Evolutionary conservation across 495 filamentous ascomycete genomes (phyloP), one percentile per base, ranked within the genome.

Genomic region (Terfezia boudieri): DNA sequence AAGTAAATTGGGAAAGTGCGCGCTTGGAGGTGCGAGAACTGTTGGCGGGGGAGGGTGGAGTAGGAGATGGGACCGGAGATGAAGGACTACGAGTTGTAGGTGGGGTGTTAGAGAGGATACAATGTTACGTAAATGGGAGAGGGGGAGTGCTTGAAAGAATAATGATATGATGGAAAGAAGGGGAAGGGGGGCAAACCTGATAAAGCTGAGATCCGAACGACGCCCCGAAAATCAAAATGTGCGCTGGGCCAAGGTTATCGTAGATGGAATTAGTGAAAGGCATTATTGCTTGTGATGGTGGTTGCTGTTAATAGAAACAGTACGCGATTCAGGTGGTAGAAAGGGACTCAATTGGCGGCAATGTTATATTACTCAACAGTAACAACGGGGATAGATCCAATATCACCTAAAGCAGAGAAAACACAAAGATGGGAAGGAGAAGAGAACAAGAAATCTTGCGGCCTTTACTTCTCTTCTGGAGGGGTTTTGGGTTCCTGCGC

Each of bases 1-100:
- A 95, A 94, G 71, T 89, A 96, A 59, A 81, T 67, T 22, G 89
- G 89, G 69, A 92, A 89, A 61, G 86, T 77, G 26, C 36, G 16
- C 37, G 76, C 69, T 69, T 93, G 89, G 26, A 96, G 73, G 37
- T 75, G 71, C 6, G 78, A 72, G 70, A 96, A 96, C 64, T 87
- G 79, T 0, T 84, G 77, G 9, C 84, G 79, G 9, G 84, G 73
- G 50, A 95, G 77, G 54, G 76, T 74, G 49, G 71, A 73, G 72
- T 79, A 94, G 54, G 83, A 77, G 49, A 87, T 67, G 35, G 82
- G 72, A 36, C 84, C 85, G 54, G 74, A 77, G 55, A 94, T 70
- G 68, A 94, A 94, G 56, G 84, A 83, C 78, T 85, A 58, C 10
- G 17, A 46, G 41, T 14, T 20, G 41, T 20, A 8, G 8, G 3